Base-by-base conservation (phyloP, 139 green algal species). In the Picochlorum sp. region DNA sequence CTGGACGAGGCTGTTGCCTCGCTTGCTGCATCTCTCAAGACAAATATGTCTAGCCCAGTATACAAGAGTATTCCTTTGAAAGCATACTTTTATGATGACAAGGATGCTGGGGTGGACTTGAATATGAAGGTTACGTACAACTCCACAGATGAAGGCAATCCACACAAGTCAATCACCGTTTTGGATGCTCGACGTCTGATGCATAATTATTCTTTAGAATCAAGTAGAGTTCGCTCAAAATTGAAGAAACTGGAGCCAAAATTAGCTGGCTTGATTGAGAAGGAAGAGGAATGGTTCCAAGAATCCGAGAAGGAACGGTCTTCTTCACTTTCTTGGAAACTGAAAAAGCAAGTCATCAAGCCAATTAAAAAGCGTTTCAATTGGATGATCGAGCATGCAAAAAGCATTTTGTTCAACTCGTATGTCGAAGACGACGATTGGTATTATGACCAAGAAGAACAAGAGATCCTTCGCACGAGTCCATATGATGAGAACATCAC, bases 1-100 rank as follows among this genome's bases (percentile, higher is more conserved):
- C 81, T 92, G 69, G 67, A 74, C 9, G 67, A 81, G 9, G 78
- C 67, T 23, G 77, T 88, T 9, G 49, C 69, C 4, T 75, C 80
- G 3, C 69, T 85, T 15, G 80, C 83, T 44, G 84, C 72, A 15
- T 31, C 30, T 14, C 52, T 78, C n/a, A 54, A 65, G 60, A 16
- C 16, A 28, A 24, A 41, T 74, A 52, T 5, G 72, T 49, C 11
- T n/a, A 23, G 13, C 24, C 26, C 21, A 28, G 21, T 28, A 47
- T 45, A 45, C 4, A 24, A 41, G 11, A 34, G n/a, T 15, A 30
- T 59, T 21, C 51, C 51, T 15, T 51, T 52, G 58, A 55, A 65
- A 23, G 20, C 58, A 24, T 56, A 54, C 8, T 65, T 65, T 65
- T 65, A 65, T 50, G 58, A 65, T 30, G 20, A n/a, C 20, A n/a